Percentiles rank a stretch among this genome's conserved stretches.
Conservation (phyloP, 148 eudicot genomes). For the Silene conica region DNA sequence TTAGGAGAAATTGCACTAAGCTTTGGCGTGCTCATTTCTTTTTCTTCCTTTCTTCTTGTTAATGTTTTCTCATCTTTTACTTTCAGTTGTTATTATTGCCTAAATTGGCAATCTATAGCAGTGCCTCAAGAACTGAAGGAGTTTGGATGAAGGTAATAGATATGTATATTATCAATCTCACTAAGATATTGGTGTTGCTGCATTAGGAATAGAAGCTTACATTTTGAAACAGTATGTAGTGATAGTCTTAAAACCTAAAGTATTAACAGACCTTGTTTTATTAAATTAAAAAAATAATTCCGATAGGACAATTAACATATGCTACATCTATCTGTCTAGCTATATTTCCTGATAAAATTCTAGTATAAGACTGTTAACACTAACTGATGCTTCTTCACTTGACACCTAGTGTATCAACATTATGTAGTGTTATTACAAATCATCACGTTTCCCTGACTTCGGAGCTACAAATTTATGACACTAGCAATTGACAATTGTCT, state of each 20-base stretch:
- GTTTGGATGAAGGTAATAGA: neutral
- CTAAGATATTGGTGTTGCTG: no score
- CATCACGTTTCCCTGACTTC: neutral
- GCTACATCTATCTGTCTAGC: neutral
- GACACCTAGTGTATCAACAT: neutral
- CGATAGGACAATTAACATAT: neutral
- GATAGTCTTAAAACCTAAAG: neutral
- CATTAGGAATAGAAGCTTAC: no score
- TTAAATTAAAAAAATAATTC: no score
- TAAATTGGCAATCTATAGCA: neutral
- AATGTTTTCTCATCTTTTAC: neutral
- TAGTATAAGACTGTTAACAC: neutral
- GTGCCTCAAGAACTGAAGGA: neutral
- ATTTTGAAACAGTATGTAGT: no score
- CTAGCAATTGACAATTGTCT: neutral
- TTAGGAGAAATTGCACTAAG: no score
- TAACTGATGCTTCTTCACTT: neutral
- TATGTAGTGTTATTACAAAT: neutral
- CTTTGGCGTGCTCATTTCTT: no score
- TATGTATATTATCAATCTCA: neutral
- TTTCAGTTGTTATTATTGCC: no score
- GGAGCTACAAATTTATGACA: neutral
- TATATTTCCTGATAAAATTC: neutral
- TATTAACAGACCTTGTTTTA: neutral
- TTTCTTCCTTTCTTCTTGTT: neutral